Evolutionary conservation across 2,329 filamentous ascomycete species (phyloP).

Genomic region (Botrytis medusae): DNA sequence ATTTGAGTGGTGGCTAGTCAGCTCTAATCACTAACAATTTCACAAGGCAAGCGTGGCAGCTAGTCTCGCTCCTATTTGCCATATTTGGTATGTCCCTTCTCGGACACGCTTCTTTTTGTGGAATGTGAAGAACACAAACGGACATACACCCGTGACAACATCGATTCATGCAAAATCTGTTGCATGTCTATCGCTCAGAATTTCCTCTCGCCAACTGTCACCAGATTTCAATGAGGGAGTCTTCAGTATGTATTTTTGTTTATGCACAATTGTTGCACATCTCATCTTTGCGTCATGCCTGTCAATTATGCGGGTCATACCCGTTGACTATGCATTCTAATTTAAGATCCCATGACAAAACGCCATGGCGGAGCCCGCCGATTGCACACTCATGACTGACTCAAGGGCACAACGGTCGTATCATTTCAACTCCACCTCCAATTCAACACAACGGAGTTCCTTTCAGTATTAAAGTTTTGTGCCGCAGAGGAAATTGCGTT

Average conservation of each 20-base stretch:
- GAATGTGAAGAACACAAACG: background rate
- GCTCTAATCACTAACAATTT: background rate
- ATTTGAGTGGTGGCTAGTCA: background rate
- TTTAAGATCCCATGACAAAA: background rate
- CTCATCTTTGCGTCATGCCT: background rate
- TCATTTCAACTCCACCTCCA: background rate
- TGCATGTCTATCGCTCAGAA: background rate
- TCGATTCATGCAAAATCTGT: background rate
- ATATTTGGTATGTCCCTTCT: background rate
- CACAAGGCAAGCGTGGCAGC: background rate
- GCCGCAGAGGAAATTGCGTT: background rate
- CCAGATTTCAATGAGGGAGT: background rate
- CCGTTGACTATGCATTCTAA: background rate
- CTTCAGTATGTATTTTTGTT: background rate
- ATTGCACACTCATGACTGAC: background rate
- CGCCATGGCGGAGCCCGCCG: background rate
- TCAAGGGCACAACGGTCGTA: background rate
- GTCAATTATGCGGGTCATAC: background rate
- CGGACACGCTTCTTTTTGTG: background rate
- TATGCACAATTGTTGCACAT: conserved; percentile 5
- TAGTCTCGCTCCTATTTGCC: conserved; percentile 1
- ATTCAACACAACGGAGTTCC: background rate
- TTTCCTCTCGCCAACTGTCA: background rate
- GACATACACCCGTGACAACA: background rate
- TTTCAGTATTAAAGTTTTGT: background rate